Evolutionary conservation across 305 asterid species (phyloP), one percentile per base, ranked within the genome.

Genomic region (Ilex paraguariensis): DNA sequence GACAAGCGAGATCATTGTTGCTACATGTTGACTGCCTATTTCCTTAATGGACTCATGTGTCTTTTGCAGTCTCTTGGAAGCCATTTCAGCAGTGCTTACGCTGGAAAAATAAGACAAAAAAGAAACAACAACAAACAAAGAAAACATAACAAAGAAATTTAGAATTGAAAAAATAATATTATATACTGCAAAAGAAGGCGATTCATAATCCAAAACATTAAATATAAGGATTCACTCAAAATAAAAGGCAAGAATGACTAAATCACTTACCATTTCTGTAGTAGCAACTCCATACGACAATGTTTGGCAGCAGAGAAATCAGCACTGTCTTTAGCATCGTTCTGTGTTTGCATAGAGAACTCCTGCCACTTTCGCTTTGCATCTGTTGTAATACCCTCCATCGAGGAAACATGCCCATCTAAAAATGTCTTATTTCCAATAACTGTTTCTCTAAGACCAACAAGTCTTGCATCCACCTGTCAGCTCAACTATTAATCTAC

Each of bases 341-440:
- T 74, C 63, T 79, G 87, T 13, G 90, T 73, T 56, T 77, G 92
- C 40, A 63, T 58, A 68, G 72, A 82, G 67, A 76, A 82, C 75
- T 88, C 95, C 73, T 80, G 84, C 92, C 96, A 88, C 82, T 88
- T 88, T 73, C 96, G 75, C 79, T 88, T 86, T 55, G 88, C 71
- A 70, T 84, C 92, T 63, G 82, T 67, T 31, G 95, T 73, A 69
- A 88, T 86, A 67, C 84, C 85, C 56, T 76, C 87, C 79, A 88
- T 69, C 9, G 82, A 61, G 48, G 78, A 75, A 72, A 81, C 71
- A 62, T 84, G 95, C 15, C 87, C 84, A 58, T 84, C 87, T 78
- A 88, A 66, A 72, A 77, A 80, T 62, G 63, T 62, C 74, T 75
- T 85, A 64, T 78, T 88, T 60, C 77, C 88, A 31, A 50, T 32